phyloP scores from a whole-genome alignment of 352 stramenopile genomes.

The Globisporangium mamillatum region DNA sequence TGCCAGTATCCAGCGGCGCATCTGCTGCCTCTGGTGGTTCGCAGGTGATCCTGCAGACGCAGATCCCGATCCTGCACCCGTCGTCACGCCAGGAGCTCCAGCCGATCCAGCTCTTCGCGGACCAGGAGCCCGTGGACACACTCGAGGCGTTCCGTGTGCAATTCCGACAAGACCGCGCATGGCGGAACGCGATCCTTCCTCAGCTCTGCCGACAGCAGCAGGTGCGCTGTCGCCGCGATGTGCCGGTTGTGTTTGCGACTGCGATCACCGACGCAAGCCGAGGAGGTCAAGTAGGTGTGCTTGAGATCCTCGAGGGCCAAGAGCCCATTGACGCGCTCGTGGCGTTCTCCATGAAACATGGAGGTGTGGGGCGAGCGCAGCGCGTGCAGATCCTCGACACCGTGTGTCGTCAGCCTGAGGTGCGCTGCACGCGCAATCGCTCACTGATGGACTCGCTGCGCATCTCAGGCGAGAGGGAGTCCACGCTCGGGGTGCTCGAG shows the following conservation, averaged over 20 bases:
- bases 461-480: constrained; percentile 28
- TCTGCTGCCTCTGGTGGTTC: neutral
- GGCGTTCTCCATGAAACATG: constrained; percentile 22
- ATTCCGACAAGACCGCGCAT: constrained; percentile 31
- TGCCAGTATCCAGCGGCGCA: neutral
- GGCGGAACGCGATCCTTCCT: constrained; percentile 37
- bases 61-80: constrained; percentile 16
- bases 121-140: constrained; percentile 50
- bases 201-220: constrained; percentile 23
- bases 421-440: constrained; percentile 34
- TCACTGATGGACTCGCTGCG: constrained; percentile 45
- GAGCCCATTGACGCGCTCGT: constrained; percentile 30
- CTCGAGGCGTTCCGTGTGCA: constrained; percentile 46
- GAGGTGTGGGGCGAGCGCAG: constrained; percentile 7
- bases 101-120: constrained; percentile 31
- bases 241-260: constrained; percentile 20
- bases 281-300: constrained; percentile 11
- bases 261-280: constrained; percentile 19
- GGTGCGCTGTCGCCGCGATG: constrained; percentile 19
- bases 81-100: constrained; percentile 17
- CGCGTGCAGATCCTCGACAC: constrained; percentile 10
- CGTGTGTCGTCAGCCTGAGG: neutral
- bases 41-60: constrained; percentile 13
- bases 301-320: constrained; percentile 26
- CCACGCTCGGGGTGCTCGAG: constrained; percentile 43